Base-by-base conservation (phyloP, 805 yeast genomes). In the Pichia manshurica region DNA sequence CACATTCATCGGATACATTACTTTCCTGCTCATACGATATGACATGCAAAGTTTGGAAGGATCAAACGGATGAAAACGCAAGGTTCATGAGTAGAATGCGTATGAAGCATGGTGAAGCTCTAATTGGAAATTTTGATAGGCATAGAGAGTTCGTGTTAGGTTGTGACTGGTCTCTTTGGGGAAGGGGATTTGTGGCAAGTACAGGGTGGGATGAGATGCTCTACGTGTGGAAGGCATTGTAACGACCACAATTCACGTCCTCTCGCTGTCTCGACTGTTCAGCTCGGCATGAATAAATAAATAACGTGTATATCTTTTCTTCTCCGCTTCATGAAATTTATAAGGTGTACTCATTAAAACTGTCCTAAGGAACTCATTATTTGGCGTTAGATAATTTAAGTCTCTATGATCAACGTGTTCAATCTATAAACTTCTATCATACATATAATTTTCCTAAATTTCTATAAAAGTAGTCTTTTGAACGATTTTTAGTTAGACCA, bases 151-250 rank as follows among this genome's bases (percentile, higher is more conserved):
- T 91, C 68, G 96, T 85, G 1, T 79, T 86, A 56, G 97, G 95
- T 16, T 84, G 90, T 53, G 98, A 93, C 68, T 93, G 96, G 86
- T 84, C 95, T 54, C 66, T 93, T 44, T 91, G 97, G 97, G 99
- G 98, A 3, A 82, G 81, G 56, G 97, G 97, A 1, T 90, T 93
- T 89, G 89, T 84, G 16, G 95, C 93, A 9, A 82, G 96, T 15
- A 83, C 90, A 0, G 96, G 96, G 2, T 91, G 96, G 96, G 99
- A 91, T 68, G 96, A 91, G 60, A 88, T 87, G 84, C 82, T 89
- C 6, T 83, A 84, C 61, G 76, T 93, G 7, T 93, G 96, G 95
- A 89, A 85, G 56, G 78, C 86, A 1, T 75, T 78, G 3, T 50
- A 19, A 41, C 19, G 8, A 33, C 19, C 17, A 16, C 8, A 20